These are phyloP conservation scores for Euphrasia confusa DNA, from an alignment of 257 asterid genomes.

Conservation along the genomic window DNA sequence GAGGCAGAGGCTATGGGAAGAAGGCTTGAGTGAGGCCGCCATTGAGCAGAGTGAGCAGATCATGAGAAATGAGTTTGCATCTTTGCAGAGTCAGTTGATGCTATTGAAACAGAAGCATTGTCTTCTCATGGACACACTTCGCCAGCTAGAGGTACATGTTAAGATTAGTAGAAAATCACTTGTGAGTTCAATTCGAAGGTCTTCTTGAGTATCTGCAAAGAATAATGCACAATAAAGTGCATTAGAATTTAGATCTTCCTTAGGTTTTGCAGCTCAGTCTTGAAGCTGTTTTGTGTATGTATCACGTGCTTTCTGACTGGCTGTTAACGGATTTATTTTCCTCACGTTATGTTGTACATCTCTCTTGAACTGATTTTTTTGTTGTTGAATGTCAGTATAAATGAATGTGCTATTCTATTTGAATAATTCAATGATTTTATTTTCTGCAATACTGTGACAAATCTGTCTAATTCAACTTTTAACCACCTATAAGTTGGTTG, in stretches of 20 bases:
- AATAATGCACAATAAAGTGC: constrained; percentile 33
- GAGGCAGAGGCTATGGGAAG: constrained; percentile 73
- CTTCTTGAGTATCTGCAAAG: constrained; percentile 36
- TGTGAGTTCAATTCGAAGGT: constrained; percentile 32
- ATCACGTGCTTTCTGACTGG: constrained; percentile 18
- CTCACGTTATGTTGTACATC: constrained; percentile 20
- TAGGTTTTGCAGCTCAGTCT: constrained; percentile 27
- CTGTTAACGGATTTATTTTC: constrained; percentile 13
- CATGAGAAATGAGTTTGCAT: constrained; percentile 69
- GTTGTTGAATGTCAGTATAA: constrained; percentile 25
- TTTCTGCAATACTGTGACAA: background rate
- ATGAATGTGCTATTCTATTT: constrained; percentile 14
- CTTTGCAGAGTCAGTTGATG: constrained; percentile 69
- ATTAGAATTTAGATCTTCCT: constrained; percentile 14
- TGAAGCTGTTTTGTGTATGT: constrained; percentile 24
- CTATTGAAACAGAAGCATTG: constrained; percentile 80
- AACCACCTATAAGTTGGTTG: background rate
- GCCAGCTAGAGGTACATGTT: constrained; percentile 90
- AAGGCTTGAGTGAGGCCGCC: constrained; percentile 55
- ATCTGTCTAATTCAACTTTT: background rate
- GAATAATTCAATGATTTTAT: constrained; percentile 5
- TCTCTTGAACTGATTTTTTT: constrained; percentile 20
- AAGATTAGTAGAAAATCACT: constrained; percentile 35
- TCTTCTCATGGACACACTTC: constrained; percentile 74
- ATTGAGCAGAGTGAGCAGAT: constrained; percentile 84